Conservation (phyloP, 1,139 yeast species). For the Meyerozyma athensensis region DNA sequence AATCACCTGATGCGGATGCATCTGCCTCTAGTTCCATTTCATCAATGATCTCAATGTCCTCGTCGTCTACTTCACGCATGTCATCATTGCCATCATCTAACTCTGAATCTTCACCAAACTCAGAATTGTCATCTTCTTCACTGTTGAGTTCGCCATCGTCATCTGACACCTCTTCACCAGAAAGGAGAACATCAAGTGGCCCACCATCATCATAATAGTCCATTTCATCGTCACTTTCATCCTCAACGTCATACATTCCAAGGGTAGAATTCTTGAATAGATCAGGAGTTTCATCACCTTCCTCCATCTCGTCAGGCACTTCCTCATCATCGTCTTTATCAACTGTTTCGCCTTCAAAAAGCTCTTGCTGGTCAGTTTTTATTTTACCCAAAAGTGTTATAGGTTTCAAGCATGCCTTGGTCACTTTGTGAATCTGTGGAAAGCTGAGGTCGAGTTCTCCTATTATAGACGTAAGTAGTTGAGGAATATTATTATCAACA, state of each 20-base stretch:
- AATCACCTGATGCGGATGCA: conserved; percentile 15
- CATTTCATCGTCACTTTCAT: conserved; percentile 53
- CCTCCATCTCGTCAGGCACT: conserved; percentile 40
- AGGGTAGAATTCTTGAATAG: conserved; percentile 81
- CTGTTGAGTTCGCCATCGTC: conserved; percentile 15
- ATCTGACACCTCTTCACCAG: conserved; percentile 29
- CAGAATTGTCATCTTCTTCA: conserved; percentile 10
- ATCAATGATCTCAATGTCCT: conserved; percentile 40
- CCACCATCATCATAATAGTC: conserved; percentile 27
- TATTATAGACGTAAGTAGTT: conserved; percentile 51
- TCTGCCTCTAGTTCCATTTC: conserved; percentile 32
- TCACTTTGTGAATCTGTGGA: conserved; percentile 59
- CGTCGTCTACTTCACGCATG: too few relatives aligned
- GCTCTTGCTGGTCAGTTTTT: conserved; percentile 53
- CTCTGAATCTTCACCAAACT: conserved; percentile 2
- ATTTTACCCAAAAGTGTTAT: conserved; percentile 59
- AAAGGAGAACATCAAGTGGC: conserved; percentile 33
- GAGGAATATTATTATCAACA: conserved; percentile 62
- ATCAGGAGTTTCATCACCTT: conserved; percentile 74
- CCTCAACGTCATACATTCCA: conserved; percentile 90
- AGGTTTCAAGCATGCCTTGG: conserved; percentile 56
- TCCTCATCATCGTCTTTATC: conserved; percentile 59
- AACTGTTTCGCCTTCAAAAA: conserved; percentile 46
- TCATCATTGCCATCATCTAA: conserved; percentile 10
- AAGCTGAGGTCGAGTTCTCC: conserved; percentile 67